Percentiles rank a stretch among this genome's conserved stretches.
Conservation (phyloP, 2,329 filamentous ascomycete species). For the Talaromyces rugulosus region DNA sequence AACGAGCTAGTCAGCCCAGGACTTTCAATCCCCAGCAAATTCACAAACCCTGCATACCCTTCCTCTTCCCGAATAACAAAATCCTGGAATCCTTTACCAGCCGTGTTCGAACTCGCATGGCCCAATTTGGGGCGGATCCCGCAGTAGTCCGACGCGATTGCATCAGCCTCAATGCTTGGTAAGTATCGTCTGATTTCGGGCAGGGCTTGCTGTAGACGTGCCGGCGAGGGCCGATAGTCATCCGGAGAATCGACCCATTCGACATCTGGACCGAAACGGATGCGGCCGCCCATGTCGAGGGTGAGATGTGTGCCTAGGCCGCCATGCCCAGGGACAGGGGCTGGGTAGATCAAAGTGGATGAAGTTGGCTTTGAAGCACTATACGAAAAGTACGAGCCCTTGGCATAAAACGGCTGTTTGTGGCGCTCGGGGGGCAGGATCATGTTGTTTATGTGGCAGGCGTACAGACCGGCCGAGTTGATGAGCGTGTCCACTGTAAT, state of each 20-base stretch:
- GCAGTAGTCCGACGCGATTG: conserved; percentile 77
- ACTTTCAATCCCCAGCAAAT: conserved; percentile 88
- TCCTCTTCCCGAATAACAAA: conserved; percentile 77
- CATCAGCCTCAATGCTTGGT: conserved; percentile 63
- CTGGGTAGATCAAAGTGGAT: conserved; percentile 78
- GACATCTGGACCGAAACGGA: conserved; percentile 91
- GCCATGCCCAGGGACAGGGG: conserved; percentile 72
- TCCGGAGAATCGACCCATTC: conserved; percentile 76
- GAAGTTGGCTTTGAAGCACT: conserved; percentile 60
- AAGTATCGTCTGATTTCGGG: conserved; percentile 74
- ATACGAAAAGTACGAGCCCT: conserved; percentile 95
- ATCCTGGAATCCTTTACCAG: conserved; percentile 67
- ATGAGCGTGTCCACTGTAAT: conserved; percentile 74
- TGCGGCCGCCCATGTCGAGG: conserved; percentile 75
- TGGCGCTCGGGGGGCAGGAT: conserved; percentile 55
- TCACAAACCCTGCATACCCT: conserved; percentile 77
- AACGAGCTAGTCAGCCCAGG: conserved; percentile 83
- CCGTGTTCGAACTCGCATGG: conserved; percentile 52
- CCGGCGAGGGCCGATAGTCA: conserved; percentile 65
- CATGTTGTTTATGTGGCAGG: conserved; percentile 75
- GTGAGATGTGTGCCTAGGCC: conserved; percentile 95
- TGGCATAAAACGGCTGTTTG: conserved; percentile 71
- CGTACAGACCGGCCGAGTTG: conserved; percentile 80
- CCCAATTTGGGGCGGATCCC: conserved; percentile 86
- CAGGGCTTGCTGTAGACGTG: conserved; percentile 63